phyloP scores from a whole-genome alignment of 768 basidiomycete genomes.

The Phanerochaete carnosa region DNA sequence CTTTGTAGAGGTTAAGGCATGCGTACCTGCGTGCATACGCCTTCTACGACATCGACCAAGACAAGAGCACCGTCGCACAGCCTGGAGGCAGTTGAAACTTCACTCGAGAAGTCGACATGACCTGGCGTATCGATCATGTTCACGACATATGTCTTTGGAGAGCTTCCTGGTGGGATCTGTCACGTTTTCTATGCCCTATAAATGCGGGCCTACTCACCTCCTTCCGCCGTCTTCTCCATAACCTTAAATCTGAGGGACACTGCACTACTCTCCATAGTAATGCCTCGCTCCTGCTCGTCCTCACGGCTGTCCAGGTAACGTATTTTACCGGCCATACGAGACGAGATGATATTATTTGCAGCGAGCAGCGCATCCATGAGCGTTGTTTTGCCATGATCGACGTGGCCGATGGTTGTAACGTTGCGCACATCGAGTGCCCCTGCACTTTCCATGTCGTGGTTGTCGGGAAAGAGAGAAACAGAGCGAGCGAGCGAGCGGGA shows the following conservation, averaged over 20 bases:
- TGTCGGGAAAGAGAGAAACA: background rate
- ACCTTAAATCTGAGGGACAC: conserved; percentile 88
- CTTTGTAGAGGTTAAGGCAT: conserved; percentile 48
- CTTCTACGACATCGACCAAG: conserved; percentile 94
- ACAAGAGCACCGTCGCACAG: conserved; percentile 95
- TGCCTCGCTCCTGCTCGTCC: conserved; percentile 96
- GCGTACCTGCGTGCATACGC: conserved; percentile 93
- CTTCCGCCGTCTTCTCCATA: conserved; percentile 48
- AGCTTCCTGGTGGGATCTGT: conserved; percentile 46
- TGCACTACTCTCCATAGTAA: conserved; percentile 98
- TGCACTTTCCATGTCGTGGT: conserved; percentile 2
- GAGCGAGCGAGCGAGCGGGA: background rate
- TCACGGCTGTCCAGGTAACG: conserved; percentile 93
- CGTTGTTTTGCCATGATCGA: conserved; percentile 96
- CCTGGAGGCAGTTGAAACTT: conserved; percentile 92
- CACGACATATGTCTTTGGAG: conserved; percentile 71
- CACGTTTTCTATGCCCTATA: conserved; percentile 17
- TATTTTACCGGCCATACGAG: conserved; percentile 93
- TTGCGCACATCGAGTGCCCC: conserved; percentile 56
- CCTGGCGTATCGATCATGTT: conserved; percentile 99
- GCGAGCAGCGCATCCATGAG: conserved; percentile 94
- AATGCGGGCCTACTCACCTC: conserved; percentile 44
- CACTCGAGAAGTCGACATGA: conserved; percentile 97
- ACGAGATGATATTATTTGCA: conserved; percentile 96
- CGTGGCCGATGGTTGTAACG: conserved; percentile 85